Evolutionary conservation across 331 rosid genomes (phyloP).

Genomic region (Malus hybrid): DNA sequence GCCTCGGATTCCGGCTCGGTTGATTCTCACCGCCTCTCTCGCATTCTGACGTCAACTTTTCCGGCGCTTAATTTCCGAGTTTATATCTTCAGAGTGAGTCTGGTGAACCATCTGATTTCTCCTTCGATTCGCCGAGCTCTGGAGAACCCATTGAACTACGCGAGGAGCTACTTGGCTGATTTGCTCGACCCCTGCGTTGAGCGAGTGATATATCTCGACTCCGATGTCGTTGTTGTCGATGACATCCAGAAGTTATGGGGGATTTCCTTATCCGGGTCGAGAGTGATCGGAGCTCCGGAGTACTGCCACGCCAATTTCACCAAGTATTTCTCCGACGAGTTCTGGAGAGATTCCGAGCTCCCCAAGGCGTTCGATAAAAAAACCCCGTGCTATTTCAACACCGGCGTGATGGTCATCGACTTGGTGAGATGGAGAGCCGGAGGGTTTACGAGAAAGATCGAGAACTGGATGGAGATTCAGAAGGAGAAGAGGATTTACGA

Average conservation of each 20-base stretch:
- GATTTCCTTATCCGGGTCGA: slow-evolving; percentile 32
- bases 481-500: slow-evolving; percentile 73
- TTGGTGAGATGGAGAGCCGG: slow-evolving; percentile 66
- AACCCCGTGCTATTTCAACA: slow-evolving; percentile 82
- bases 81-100: slow-evolving; percentile 39
- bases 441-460: slow-evolving; percentile 59
- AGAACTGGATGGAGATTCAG: slow-evolving; percentile 87
- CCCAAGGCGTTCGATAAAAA: slow-evolving; percentile 35
- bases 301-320: slow-evolving; percentile 73
- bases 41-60: slow-evolving; percentile 38
- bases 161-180: slow-evolving; percentile 76
- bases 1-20: slow-evolving; percentile 52
- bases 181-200: slow-evolving; percentile 61
- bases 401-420: slow-evolving; percentile 93
- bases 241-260: slow-evolving; percentile 64
- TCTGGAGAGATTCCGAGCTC: slow-evolving; percentile 61
- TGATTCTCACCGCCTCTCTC: slow-evolving; percentile 21
- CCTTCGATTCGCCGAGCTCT: slow-evolving; percentile 76
- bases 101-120: slow-evolving; percentile 56
- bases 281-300: slow-evolving; percentile 75
- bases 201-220: slow-evolving; percentile 76
- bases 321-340: slow-evolving; percentile 60
- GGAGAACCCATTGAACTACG: slow-evolving; percentile 80
- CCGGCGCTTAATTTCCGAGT: slow-evolving; percentile 63
- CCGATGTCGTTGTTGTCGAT: slow-evolving; percentile 77